phyloP scores from a whole-genome alignment of 73 alveolate genomes.

The Halteria grandinella region DNA sequence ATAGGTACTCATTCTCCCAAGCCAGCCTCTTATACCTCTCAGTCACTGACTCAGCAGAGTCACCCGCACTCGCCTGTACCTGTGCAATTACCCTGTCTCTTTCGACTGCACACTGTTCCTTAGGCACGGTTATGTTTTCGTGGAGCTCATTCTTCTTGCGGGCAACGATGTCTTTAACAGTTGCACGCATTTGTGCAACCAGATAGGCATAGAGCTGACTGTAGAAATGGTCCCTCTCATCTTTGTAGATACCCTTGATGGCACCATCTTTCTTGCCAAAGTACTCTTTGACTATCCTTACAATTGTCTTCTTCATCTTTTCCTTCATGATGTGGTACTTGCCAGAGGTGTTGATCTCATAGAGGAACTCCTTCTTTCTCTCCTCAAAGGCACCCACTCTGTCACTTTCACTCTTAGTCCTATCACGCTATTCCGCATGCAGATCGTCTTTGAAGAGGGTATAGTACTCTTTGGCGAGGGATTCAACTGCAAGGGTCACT shows the following conservation, averaged over 20 bases:
- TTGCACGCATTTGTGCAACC: constrained; percentile 86
- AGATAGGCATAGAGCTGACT: constrained; percentile 91
- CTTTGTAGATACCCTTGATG: constrained; percentile 90
- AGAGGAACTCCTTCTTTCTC: constrained; percentile 91
- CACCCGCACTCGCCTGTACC: constrained; percentile 61
- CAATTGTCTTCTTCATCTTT: constrained; percentile 95
- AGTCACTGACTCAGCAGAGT: constrained; percentile 91
- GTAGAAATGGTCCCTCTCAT: constrained; percentile 92
- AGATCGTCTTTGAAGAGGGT: constrained; percentile 78
- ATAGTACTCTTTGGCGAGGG: constrained; percentile 90
- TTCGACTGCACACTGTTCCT: constrained; percentile 81
- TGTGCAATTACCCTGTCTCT: constrained; percentile 77
- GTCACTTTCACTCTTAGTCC: constrained; percentile 18
- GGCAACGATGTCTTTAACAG: constrained; percentile 77
- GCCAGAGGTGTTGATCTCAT: constrained; percentile 94
- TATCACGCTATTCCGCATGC: constrained; percentile 65
- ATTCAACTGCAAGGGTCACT: constrained; percentile 83
- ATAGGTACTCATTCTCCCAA: constrained; percentile 88
- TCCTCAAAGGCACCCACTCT: constrained; percentile 75
- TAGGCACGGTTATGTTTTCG: constrained; percentile 86
- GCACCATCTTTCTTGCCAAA: constrained; percentile 83
- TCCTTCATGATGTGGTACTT: constrained; percentile 95
- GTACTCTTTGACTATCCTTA: constrained; percentile 92
- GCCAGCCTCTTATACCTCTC: constrained; percentile 88
- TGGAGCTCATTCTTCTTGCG: constrained; percentile 89